These are phyloP conservation scores for Angophora floribunda DNA, from an alignment of 345 rosid species.

Conservation along the genomic window DNA sequence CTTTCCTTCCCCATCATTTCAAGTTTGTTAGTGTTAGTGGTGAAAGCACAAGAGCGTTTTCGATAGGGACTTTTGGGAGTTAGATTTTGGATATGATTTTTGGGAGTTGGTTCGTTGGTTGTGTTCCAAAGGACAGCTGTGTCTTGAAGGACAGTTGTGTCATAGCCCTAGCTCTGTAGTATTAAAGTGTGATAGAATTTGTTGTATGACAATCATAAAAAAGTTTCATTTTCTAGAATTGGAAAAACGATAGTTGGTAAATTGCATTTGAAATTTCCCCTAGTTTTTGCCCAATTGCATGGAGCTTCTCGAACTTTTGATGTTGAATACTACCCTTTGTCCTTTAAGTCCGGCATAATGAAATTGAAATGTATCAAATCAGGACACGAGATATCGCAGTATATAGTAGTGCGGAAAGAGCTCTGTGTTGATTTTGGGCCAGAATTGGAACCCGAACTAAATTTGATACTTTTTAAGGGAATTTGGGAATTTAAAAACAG, in stretches of 20 bases:
- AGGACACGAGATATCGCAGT: fast-evolving
- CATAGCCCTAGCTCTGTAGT: too few species aligned
- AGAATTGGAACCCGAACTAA: background rate
- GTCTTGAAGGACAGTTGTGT: too few species aligned
- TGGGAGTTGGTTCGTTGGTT: too few species aligned
- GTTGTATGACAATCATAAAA: background rate
- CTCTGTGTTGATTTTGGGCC: background rate
- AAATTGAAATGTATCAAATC: background rate
- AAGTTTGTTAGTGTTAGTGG: too few species aligned
- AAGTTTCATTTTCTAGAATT: background rate
- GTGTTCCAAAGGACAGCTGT: too few species aligned
- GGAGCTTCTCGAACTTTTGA: background rate
- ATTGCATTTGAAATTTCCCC: background rate
- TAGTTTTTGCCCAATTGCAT: background rate
- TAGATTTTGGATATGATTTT: too few species aligned
- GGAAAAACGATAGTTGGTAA: background rate
- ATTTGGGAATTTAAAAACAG: background rate
- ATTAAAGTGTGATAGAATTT: background rate
- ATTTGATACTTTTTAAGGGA: fast-evolving
- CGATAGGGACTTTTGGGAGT: too few species aligned
- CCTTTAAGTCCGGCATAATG: background rate
- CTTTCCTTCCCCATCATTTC: too few species aligned
- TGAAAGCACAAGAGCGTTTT: too few species aligned
- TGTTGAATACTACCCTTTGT: background rate
- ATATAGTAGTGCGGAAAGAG: fast-evolving